Conservation (phyloP, 208 protist species). For the Acanthamoeba polyphaga region DNA sequence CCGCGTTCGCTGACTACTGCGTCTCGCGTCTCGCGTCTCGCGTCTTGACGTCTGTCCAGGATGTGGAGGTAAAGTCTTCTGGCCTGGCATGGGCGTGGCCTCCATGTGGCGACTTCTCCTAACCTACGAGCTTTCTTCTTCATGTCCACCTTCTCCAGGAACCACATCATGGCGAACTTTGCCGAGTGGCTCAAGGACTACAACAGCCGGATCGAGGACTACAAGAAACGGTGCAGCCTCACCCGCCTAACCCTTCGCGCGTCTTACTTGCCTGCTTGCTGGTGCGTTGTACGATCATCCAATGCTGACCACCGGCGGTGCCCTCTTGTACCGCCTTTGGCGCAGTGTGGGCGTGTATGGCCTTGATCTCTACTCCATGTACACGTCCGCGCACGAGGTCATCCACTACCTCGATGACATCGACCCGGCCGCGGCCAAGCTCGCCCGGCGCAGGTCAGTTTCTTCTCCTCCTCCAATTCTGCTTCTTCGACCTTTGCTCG, state of each 20-base stretch:
- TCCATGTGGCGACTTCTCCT: too few species aligned
- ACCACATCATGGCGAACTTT: conserved; percentile 54
- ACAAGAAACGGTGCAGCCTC: not conserved
- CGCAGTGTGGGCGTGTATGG: conserved; percentile 76
- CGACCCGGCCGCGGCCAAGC: not conserved
- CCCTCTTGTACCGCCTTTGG: not conserved
- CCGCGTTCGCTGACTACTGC: too few species aligned
- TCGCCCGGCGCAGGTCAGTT: not conserved
- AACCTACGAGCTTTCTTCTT: not conserved
- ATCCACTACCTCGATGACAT: conserved; percentile 75
- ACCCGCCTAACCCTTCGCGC: too few species aligned
- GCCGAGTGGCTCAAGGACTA: conserved; percentile 70
- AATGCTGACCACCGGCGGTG: not conserved
- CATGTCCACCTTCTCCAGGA: conserved; percentile 44
- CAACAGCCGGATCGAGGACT: conserved; percentile 19
- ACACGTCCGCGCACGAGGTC: conserved; percentile 61
- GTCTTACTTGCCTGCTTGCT: not conserved
- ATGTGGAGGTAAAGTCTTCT: conserved; percentile 74
- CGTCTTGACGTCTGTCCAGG: not conserved
- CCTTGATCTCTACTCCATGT: conserved; percentile 73
- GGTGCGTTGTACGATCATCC: too few species aligned
- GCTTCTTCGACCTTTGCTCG: too few species aligned
- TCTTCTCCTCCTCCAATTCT: too few species aligned
- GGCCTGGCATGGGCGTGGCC: not conserved
- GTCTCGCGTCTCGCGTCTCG: too few species aligned